Evolutionary conservation across 495 filamentous ascomycete genomes (phyloP).

Genomic region (Penicillium daleae): DNA sequence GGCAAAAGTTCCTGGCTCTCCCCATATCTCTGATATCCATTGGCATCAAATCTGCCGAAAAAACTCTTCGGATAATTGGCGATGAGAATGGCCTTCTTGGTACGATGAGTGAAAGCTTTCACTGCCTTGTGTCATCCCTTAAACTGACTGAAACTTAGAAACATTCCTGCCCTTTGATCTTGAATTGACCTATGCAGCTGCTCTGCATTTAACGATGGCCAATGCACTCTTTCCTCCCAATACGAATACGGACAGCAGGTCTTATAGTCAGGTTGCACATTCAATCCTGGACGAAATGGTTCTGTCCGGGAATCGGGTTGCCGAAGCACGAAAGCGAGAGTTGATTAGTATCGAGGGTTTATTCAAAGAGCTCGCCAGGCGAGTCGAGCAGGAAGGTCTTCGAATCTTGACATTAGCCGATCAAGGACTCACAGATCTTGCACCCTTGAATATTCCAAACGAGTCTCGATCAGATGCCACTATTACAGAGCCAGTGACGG

Average conservation of each 20-base stretch:
- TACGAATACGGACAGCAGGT: conserved; percentile 17
- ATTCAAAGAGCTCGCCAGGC: conserved; percentile 27
- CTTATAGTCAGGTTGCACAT: conserved; percentile 25
- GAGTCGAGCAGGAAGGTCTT: conserved; percentile 23
- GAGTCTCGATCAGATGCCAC: not conserved
- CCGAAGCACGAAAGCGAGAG: conserved; percentile 33
- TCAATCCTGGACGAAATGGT: conserved; percentile 45
- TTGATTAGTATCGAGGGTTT: conserved; percentile 29
- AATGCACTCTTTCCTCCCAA: conserved; percentile 35
- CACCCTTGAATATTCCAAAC: not conserved
- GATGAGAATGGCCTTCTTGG: conserved; percentile 41
- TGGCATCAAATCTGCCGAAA: conserved; percentile 42
- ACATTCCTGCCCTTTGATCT: conserved; percentile 45
- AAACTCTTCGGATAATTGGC: conserved; percentile 38
- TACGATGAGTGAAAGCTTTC: conserved; percentile 17
- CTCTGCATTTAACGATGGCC: conserved; percentile 37
- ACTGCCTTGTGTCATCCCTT: not conserved
- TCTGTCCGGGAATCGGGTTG: conserved; percentile 35
- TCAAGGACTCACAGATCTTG: conserved; percentile 9
- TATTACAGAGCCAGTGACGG: not conserved
- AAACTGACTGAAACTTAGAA: conserved; percentile 27
- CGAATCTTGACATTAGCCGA: conserved; percentile 17
- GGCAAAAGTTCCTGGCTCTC: conserved; percentile 30
- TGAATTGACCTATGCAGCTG: conserved; percentile 42
- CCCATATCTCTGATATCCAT: conserved; percentile 37